These are phyloP conservation scores for Lasiosphaeria hispida DNA, from an alignment of 495 filamentous ascomycete species.

Conservation along the genomic window DNA sequence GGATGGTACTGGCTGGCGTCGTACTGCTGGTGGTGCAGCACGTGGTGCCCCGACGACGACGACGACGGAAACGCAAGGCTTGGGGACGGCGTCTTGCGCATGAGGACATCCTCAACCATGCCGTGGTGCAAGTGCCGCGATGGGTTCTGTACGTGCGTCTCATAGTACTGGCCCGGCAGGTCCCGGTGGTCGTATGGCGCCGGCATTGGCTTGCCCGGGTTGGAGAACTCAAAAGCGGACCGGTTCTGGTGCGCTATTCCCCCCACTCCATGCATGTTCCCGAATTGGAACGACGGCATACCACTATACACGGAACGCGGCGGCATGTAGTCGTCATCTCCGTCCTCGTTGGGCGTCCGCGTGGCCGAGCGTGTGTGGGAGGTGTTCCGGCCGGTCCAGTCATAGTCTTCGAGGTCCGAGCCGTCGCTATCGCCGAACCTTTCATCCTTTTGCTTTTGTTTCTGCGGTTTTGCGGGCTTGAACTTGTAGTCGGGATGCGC, in stretches of 20 bases:
- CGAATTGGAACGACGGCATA: constrained; percentile 24
- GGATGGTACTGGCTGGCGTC: constrained; percentile 18
- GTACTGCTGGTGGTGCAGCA: constrained; percentile 24
- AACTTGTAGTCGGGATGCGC: constrained; percentile 96
- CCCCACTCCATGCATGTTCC: constrained; percentile 17
- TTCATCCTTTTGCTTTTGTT: constrained; percentile 40
- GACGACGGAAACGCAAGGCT: constrained; percentile 29
- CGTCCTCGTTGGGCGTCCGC: constrained; percentile 30
- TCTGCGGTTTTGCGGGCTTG: constrained; percentile 72
- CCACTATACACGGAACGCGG: constrained; percentile 29
- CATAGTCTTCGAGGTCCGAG: constrained; percentile 37
- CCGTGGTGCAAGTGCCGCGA: constrained; percentile 31
- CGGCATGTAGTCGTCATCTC: constrained; percentile 38
- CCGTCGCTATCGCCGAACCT: constrained; percentile 37
- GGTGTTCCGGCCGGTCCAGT: constrained; percentile 35
- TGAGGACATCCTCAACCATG: constrained; percentile 52
- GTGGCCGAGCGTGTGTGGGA: constrained; percentile 21
- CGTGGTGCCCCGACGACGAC: not conserved
- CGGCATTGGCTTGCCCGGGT: constrained; percentile 60
- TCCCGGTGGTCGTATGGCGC: constrained; percentile 51
- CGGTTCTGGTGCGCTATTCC: constrained; percentile 40
- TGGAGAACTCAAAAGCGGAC: constrained; percentile 60
- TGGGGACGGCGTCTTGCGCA: constrained; percentile 47
- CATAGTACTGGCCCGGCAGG: constrained; percentile 60
- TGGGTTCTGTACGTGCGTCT: constrained; percentile 50